These are phyloP conservation scores for Wickerhamomyces hampshirensis DNA, from an alignment of 805 yeast genomes.

Conservation along the genomic window DNA sequence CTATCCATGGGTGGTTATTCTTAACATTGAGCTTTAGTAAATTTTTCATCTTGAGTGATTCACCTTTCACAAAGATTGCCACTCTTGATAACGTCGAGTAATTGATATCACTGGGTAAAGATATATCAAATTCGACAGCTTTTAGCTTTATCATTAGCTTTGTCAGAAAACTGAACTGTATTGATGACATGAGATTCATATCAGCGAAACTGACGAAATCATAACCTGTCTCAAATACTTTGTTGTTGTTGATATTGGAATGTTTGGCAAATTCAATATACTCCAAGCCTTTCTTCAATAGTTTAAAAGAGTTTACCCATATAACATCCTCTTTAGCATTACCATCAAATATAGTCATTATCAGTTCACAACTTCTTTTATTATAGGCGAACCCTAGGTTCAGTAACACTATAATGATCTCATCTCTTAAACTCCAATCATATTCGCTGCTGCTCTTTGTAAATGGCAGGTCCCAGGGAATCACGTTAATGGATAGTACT, in stretches of 20 bases:
- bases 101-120: constrained; percentile 21
- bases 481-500: background rate
- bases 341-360: constrained; percentile 1
- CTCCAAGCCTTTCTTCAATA: constrained; percentile 16
- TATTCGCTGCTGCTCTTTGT: background rate
- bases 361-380: constrained; percentile 12
- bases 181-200: constrained; percentile 16
- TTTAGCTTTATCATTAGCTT: constrained; percentile 26
- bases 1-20: constrained; percentile 6
- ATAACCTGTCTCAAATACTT: constrained; percentile 9
- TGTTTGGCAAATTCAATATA: constrained; percentile 12
- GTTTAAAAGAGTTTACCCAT: constrained; percentile 18
- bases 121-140: constrained; percentile 14
- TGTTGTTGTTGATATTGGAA: background rate
- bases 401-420: constrained; percentile 12
- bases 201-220: constrained; percentile 9
- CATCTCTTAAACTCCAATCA: constrained; percentile 19
- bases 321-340: background rate
- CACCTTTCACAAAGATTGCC: constrained; percentile 36
- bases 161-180: constrained; percentile 28
- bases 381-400: constrained; percentile 12
- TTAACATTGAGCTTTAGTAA: constrained; percentile 4
- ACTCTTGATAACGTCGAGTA: constrained; percentile 41
- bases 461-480: constrained; percentile 18
- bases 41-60: constrained; percentile 22